Evolutionary conservation across 1,284 basidiomycete species (phyloP).

Genomic region (Leccinum holopus): DNA sequence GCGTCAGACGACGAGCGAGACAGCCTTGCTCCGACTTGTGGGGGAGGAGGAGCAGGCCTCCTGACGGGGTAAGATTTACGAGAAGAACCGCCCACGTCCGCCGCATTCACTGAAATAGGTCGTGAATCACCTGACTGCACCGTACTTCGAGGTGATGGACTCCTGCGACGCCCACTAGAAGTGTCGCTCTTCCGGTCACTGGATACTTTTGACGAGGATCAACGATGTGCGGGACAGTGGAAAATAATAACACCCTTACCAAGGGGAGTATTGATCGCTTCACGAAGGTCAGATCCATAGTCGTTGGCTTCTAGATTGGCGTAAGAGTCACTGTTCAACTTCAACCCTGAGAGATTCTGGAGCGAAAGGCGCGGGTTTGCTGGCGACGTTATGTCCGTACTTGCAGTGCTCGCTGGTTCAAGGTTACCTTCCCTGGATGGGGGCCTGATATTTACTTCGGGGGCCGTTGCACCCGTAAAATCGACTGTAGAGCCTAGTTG

Average conservation of each 20-base stretch:
- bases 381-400: background rate
- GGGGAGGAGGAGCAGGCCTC: slow-evolving; percentile 15
- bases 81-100: background rate
- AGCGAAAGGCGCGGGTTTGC: background rate
- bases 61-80: slow-evolving; percentile 4
- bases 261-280: slow-evolving; percentile 4
- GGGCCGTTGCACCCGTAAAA: background rate
- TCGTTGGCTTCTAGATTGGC: background rate
- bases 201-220: slow-evolving; percentile 4
- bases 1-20: background rate
- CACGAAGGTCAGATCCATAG: background rate
- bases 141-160: background rate
- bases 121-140: background rate
- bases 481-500: background rate
- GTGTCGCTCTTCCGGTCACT: background rate
- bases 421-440: background rate
- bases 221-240: background rate
- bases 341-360: background rate
- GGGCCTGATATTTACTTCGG: background rate
- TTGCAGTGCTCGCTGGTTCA: background rate
- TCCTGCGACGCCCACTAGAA: background rate
- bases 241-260: slow-evolving; percentile 1
- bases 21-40: background rate
- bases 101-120: background rate
- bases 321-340: background rate